Evolutionary conservation across 2,329 filamentous ascomycete genomes (phyloP).

Genomic region (Sporothrix schenckii): DNA sequence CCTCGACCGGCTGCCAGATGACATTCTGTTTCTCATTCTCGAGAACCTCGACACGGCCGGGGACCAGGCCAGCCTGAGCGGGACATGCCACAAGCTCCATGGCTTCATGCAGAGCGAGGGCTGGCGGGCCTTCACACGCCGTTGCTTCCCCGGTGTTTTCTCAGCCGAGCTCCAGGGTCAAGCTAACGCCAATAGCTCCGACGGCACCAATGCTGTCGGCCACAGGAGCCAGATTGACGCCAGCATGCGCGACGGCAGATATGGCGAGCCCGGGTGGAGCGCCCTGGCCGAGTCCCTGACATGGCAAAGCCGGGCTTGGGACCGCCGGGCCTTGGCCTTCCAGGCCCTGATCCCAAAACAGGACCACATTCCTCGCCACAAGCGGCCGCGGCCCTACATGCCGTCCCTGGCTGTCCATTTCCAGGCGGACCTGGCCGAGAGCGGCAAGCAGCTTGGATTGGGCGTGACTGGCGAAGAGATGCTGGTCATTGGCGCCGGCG

Average conservation of each 20-base stretch:
- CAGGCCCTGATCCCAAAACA: conserved; percentile 41
- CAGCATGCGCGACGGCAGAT: conserved; percentile 17
- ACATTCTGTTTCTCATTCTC: conserved; percentile 55
- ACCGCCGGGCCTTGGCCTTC: conserved; percentile 51
- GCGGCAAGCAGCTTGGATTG: background rate
- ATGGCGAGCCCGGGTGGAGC: conserved; percentile 41
- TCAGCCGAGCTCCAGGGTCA: background rate
- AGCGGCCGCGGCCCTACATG: conserved; percentile 40
- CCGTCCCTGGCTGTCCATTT: conserved; percentile 53
- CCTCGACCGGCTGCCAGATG: conserved; percentile 53
- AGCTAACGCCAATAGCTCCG: background rate
- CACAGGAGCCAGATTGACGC: background rate
- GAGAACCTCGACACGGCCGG: conserved; percentile 53
- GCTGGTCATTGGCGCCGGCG: conserved; percentile 56
- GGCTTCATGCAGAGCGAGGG: conserved; percentile 47
- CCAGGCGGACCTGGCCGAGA: conserved; percentile 38
- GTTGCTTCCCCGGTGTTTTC: conserved; percentile 43
- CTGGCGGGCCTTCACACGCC: conserved; percentile 55
- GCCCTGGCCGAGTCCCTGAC: conserved; percentile 52
- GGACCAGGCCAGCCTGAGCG: conserved; percentile 50
- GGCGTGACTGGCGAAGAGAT: conserved; percentile 47
- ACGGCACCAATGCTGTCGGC: background rate
- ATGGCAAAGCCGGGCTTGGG: conserved; percentile 58
- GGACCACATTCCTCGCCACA: conserved; percentile 38
- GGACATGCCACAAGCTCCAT: conserved; percentile 47